A percentile compares a stretch with the other conserved stretches of the same genome.
These are phyloP conservation scores for Saccharomycopsis sp. DNA, from an alignment of 805 yeast species.

Conservation along the genomic window DNA sequence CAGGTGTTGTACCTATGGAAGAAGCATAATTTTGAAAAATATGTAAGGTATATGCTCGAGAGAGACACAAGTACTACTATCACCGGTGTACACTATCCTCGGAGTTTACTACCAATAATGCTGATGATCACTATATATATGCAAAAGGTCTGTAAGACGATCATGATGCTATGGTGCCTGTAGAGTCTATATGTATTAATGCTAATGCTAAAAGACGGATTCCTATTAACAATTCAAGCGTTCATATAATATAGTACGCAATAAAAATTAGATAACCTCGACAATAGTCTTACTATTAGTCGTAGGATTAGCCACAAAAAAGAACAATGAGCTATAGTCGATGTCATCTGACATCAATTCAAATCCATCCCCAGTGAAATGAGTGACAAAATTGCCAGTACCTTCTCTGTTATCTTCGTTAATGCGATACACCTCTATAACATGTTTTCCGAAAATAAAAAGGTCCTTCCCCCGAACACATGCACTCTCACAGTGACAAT, in stretches of 20 bases:
- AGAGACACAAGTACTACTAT: too few species aligned
- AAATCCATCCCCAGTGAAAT: conserved; percentile 15
- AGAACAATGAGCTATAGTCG: not conserved
- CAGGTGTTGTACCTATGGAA: too few species aligned
- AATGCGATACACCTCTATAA: conserved; percentile 16
- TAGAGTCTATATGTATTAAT: too few species aligned
- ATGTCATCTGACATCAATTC: conserved; percentile 8
- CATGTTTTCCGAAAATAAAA: conserved; percentile 5
- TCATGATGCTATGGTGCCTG: too few species aligned
- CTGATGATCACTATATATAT: too few species aligned
- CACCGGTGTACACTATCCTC: too few species aligned
- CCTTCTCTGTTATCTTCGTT: not conserved
- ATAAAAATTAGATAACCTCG: not conserved
- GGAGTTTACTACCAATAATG: too few species aligned
- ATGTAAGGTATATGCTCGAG: too few species aligned
- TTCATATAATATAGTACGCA: not conserved
- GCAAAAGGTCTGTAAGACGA: too few species aligned
- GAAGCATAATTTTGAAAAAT: too few species aligned
- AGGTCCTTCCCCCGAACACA: conserved; percentile 4
- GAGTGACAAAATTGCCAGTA: not conserved
- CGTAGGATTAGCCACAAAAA: conserved; percentile 6
- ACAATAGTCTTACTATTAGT: not conserved
- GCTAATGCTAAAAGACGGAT: too few species aligned
- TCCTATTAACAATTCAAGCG: not conserved
- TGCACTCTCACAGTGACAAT: conserved; percentile 10